Evolutionary conservation across 2,329 filamentous ascomycete species (phyloP).

Genomic region (Remersonia thermophila): DNA sequence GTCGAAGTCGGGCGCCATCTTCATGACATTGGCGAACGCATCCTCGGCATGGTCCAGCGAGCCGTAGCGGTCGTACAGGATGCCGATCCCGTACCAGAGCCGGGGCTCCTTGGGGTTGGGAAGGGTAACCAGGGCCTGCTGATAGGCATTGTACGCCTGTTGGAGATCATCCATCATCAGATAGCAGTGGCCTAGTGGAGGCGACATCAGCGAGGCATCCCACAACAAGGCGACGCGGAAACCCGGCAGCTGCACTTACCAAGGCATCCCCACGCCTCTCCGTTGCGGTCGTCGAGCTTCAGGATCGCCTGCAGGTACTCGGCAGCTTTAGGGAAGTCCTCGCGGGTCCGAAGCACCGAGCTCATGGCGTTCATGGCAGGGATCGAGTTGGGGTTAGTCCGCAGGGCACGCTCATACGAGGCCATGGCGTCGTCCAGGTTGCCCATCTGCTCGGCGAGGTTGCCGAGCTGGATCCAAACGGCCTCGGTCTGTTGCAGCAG

Average conservation of each 20-base stretch:
- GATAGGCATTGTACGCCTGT: slow-evolving; percentile 92
- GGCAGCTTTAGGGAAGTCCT: slow-evolving; percentile 86
- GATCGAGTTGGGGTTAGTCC: slow-evolving; percentile 78
- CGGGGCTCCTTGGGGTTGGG: slow-evolving; percentile 95
- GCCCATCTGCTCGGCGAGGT: slow-evolving; percentile 74
- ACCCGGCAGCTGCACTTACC: no score
- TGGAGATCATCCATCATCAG: slow-evolving; percentile 98
- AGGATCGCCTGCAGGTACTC: slow-evolving; percentile 86
- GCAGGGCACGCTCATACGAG: slow-evolving; percentile 81
- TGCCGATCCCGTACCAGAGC: slow-evolving; percentile 97
- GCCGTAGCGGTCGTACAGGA: slow-evolving; percentile 91
- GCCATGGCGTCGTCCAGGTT: slow-evolving; percentile 79
- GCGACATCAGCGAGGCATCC: not conserved
- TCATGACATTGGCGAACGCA: slow-evolving; percentile 97
- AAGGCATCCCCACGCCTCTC: slow-evolving; percentile 91
- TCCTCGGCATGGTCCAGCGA: slow-evolving; percentile 95
- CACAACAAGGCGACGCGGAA: no score
- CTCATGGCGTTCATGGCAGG: slow-evolving; percentile 91
- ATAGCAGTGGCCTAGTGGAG: slow-evolving; percentile 74
- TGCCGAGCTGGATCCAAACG: slow-evolving; percentile 85
- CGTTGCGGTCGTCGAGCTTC: slow-evolving; percentile 78
- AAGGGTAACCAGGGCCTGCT: slow-evolving; percentile 86
- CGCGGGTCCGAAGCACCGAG: slow-evolving; percentile 77
- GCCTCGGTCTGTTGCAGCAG: slow-evolving; percentile 64
- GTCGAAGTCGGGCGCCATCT: slow-evolving; percentile 93